A percentile compares a stretch with the other conserved stretches of the same genome.
These are phyloP conservation scores for Eleusine coracana DNA, from an alignment of 176 grass and related monocot species.

Conservation along the genomic window DNA sequence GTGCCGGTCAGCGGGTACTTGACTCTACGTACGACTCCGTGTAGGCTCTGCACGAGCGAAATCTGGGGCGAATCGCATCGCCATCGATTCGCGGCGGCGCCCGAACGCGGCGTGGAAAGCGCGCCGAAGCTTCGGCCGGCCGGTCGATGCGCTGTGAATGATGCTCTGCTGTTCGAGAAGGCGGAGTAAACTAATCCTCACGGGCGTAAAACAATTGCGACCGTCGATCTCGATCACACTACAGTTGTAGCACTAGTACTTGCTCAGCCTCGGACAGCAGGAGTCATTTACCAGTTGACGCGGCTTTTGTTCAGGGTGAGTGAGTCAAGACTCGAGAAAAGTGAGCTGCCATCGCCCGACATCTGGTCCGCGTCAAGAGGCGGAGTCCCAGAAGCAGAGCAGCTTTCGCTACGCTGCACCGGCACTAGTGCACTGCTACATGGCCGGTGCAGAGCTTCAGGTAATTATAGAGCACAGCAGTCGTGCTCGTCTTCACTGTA, in stretches of 20 bases:
- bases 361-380: background rate
- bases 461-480: background rate
- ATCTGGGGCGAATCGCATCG: slow-evolving; percentile 17
- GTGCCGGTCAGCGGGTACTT: slow-evolving; percentile 25
- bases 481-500: background rate
- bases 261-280: background rate
- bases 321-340: background rate
- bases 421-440: background rate
- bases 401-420: background rate
- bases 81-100: slow-evolving; percentile 18
- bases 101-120: slow-evolving; percentile 28
- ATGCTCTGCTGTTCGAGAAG: background rate
- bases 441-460: background rate
- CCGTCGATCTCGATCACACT: background rate
- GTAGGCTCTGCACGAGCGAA: slow-evolving; percentile 14
- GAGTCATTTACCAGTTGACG: background rate
- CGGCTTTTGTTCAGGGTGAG: background rate
- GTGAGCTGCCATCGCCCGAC: background rate
- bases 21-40: slow-evolving; percentile 12
- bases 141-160: background rate
- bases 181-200: background rate
- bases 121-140: slow-evolving; percentile 39
- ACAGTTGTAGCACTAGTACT: background rate
- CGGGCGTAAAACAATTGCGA: background rate
- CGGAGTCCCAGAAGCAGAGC: background rate